Conservation (phyloP, 192 early-diverging fungal species). For the Geranomyces variabilis region DNA sequence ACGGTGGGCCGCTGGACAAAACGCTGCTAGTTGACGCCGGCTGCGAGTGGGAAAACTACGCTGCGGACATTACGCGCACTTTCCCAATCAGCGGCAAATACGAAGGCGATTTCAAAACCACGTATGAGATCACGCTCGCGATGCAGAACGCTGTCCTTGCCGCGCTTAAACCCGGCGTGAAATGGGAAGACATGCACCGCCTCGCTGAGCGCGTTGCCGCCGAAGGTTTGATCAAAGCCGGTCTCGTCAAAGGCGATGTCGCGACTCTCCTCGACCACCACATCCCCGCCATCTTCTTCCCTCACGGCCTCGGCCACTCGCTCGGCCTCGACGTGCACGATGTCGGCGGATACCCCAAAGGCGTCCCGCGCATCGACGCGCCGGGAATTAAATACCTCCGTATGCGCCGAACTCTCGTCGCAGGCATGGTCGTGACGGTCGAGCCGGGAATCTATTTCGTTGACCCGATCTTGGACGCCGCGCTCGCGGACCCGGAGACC, state of each 20-base stretch:
- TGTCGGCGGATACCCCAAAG: constrained; percentile 72
- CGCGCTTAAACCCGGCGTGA: constrained; percentile 67
- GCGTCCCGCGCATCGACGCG: constrained; percentile 67
- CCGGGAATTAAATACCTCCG: constrained; percentile 77
- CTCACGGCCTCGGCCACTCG: constrained; percentile 88
- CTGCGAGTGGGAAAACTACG: constrained; percentile 78
- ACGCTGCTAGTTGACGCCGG: constrained; percentile 64
- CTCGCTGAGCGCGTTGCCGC: constrained; percentile 66
- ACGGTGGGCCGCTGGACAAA: constrained; percentile 57
- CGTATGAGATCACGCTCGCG: constrained; percentile 81
- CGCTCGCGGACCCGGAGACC: constrained; percentile 58
- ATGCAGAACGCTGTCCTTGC: constrained; percentile 77
- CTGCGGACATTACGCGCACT: constrained; percentile 86
- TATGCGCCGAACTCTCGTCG: constrained; percentile 71
- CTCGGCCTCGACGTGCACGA: constrained; percentile 91
- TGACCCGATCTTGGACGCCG: constrained; percentile 72
- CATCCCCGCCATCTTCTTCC: constrained; percentile 82
- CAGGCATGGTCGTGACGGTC: constrained; percentile 87
- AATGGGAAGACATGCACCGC: constrained; percentile 85
- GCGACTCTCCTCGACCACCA: constrained; percentile 66
- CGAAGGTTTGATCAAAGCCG: constrained; percentile 70
- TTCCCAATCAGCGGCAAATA: constrained; percentile 82
- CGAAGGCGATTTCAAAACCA: constrained; percentile 66
- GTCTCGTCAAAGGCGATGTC: constrained; percentile 71
- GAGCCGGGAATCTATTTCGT: constrained; percentile 96